Percentiles rank a stretch among this genome's conserved stretches.
Conservation (phyloP, 345 rosid genomes). For the Eucalyptus lansdowneana region DNA sequence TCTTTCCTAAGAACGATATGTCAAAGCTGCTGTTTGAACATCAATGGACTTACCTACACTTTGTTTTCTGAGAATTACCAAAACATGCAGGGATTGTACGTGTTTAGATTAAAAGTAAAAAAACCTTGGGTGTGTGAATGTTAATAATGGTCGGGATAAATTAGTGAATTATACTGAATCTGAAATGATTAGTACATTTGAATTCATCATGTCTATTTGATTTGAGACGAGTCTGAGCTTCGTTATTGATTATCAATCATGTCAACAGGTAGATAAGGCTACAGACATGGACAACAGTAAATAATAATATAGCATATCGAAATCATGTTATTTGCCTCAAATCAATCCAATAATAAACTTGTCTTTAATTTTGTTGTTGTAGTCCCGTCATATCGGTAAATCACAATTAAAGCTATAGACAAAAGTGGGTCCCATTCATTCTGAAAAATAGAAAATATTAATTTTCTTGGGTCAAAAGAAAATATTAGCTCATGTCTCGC, state of each 20-base stretch:
- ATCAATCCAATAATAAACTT: background rate
- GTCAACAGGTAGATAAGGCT: background rate
- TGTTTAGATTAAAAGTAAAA: too few relatives aligned
- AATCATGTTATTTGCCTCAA: background rate
- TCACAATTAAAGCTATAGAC: background rate
- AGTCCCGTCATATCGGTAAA: background rate
- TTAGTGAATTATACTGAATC: background rate
- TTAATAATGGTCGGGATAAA: background rate
- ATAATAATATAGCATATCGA: background rate
- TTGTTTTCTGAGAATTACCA: background rate
- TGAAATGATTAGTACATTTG: background rate
- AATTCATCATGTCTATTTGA: background rate
- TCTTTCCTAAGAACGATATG: rapidly evolving
- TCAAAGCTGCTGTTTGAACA: rapidly evolving
- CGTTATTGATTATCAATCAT: background rate
- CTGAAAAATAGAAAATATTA: background rate
- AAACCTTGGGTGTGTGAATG: background rate
- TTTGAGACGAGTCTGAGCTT: background rate
- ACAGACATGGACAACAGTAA: background rate
- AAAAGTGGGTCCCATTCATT: background rate
- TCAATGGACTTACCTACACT: background rate
- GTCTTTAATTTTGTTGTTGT: background rate
- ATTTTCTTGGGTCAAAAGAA: background rate
- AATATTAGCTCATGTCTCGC: background rate
- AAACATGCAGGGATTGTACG: rapidly evolving